Conservation (phyloP, 306 rosid genomes). For the Fragaria ananassa region DNA sequence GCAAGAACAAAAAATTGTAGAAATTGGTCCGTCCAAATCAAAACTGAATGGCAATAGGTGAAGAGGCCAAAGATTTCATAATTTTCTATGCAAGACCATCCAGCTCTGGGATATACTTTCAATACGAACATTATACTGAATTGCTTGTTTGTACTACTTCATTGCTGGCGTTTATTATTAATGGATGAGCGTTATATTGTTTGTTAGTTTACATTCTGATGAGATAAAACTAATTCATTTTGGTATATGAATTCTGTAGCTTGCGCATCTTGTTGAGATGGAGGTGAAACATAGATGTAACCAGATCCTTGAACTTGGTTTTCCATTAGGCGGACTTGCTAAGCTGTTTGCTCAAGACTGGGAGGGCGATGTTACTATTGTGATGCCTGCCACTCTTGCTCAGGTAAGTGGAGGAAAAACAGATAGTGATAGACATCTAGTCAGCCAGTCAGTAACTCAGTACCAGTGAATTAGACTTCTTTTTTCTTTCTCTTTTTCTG, state of each 20-base stretch:
- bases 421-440: neutral
- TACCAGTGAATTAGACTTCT: neutral
- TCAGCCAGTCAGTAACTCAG: constrained; percentile 3
- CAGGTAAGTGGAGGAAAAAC: constrained; percentile 49
- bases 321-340: constrained; percentile 88
- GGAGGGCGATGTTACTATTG: constrained; percentile 97
- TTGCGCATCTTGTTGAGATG: constrained; percentile 94
- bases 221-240: constrained; percentile 13
- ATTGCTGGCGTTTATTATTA: neutral
- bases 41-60: neutral
- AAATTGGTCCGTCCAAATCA: neutral
- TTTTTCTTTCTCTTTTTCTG: neutral
- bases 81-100: neutral
- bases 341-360: constrained; percentile 96
- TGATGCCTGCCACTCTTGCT: constrained; percentile 97
- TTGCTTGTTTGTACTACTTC: neutral
- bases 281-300: constrained; percentile 94
- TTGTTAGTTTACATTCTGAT: constrained; percentile 5
- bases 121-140: neutral
- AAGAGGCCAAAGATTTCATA: neutral
- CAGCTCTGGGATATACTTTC: neutral
- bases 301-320: constrained; percentile 87
- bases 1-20: neutral
- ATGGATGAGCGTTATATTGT: constrained; percentile 5
- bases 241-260: constrained; percentile 45